Evolutionary conservation across 768 basidiomycete genomes (phyloP), one percentile per base, ranked within the genome.

Genomic region (Collybiopsis confluens): DNA sequence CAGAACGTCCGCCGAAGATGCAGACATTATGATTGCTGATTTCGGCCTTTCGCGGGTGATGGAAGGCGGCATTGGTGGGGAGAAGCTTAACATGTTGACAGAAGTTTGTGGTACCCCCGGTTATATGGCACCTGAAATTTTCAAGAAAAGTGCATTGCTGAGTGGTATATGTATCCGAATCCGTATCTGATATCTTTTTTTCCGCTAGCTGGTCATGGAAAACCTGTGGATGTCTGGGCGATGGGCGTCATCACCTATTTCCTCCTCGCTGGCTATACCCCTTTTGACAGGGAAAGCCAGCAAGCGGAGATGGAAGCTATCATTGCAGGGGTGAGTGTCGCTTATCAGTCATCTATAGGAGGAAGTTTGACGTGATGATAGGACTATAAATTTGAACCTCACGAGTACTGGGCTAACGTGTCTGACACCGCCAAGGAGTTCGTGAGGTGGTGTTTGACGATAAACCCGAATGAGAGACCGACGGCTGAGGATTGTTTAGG

Each of bases 71-170:
- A 92, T 98, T 79, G 86, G 94, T 35, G 92, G 92, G 60, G 86
- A 90, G 57, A 92, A 92, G 68, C 79, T 94, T 61, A 86, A 82
- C 53, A 70, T 90, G 62, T 74, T 99, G 58, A 98, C 94, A 0
- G 97, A 98, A 67, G 90, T 98, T 35, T 99, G 96, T 62, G 96
- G 96, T 13, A 95, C 93, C 2, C 93, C 92, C 27, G 92, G 92
- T 79, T 95, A 95, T 68, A 94, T 92, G 89, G 91, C 96, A 2
- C 95, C 95, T 0, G 95, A 99, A 68, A 96, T 97, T 58, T 96
- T 96, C 77, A 83, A 86, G 68, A 93, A 92, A 70, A 82, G 88
- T 92, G 57, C 36, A 83, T 70, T 2, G 15, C 33, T 43, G 10
- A 6, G 24, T 20, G 16, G 2, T 33, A 11, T 20, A 35, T 37